Evolutionary conservation across 208 protist species (phyloP), one percentile per base, ranked within the genome.

Genomic region (Herpetomonas samuelpessoai): DNA sequence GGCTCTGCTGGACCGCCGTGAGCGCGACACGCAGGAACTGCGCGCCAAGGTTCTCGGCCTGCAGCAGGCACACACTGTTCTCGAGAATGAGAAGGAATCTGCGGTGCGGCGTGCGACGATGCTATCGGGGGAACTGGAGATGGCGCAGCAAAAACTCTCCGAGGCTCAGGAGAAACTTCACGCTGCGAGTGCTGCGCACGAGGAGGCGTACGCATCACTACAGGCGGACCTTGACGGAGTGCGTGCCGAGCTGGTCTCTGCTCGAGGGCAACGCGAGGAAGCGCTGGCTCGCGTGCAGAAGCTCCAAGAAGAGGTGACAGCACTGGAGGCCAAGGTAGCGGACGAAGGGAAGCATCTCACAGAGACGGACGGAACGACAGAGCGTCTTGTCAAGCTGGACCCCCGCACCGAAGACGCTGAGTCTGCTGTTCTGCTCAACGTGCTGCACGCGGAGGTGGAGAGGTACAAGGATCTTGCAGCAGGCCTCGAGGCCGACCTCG

Each of bases 381-480:
- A 46, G 38, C 21, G 28, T 25, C 9, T 71, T 21, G 27, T 46
- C 10, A 21, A 48, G 19, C 19, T 28, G n/a, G 39, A 68, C 31
- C 59, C 63, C 30, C 72, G 70, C 16, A 69, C 63, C 38, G 70
- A 60, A 21, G 89, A 93, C 61, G 81, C 79, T 1, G 84, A 96
- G 57, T 86, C 80, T 3, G 79, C 76, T 22, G 58, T 86, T 27
- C 74, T 96, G n/a, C 62, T 96, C 27, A 81, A 84, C 29, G 81
- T 95, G 35, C 76, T 95, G 25, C 71, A 91, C 66, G 66, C 65
- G 2, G 84, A 93, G 53, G 67, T 91, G 54, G 83, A 90, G 58
- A 78, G 86, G 57, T 81, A 93, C 65, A 85, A 85, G 69, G 85
- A 86, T 27, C 69, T 68, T 19, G 70, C 68, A 25, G 62, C 78